Evolutionary conservation across 257 asterid species (phyloP).

Genomic region (Verbena officinalis): DNA sequence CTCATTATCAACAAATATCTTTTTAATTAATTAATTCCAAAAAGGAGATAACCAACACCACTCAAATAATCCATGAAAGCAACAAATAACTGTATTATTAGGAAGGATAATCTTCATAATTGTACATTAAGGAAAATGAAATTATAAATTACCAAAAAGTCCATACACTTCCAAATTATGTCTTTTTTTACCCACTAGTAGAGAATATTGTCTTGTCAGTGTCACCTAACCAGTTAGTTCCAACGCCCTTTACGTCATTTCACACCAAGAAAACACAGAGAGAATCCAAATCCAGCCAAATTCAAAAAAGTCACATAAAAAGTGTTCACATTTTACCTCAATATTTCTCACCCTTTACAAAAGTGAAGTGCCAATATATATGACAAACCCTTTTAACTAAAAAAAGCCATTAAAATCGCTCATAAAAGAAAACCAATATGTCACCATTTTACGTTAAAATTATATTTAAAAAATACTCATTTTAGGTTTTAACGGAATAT

Average conservation of each 20-base stretch:
- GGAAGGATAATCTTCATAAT: not conserved
- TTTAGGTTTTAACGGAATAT: no score
- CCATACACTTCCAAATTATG: constrained; percentile 1
- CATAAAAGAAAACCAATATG: no score
- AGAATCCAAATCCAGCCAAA: not conserved
- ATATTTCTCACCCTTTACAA: not conserved
- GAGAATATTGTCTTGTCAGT: not conserved
- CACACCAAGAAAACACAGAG: not conserved
- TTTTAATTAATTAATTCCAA: constrained; percentile 3
- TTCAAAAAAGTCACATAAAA: not conserved
- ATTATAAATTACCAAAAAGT: not conserved
- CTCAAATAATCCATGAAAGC: not conserved
- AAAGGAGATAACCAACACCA: not conserved
- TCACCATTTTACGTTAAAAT: no score
- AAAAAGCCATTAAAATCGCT: not conserved
- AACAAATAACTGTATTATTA: not conserved
- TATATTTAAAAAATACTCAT: no score
- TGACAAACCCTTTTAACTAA: not conserved
- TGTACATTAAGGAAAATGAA: no score
- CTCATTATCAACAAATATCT: not conserved
- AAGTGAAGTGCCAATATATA: not conserved
- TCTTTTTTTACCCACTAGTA: not conserved
- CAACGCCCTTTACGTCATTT: not conserved
- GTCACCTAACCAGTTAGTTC: constrained; percentile 1
- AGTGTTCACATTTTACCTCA: constrained; percentile 10